Conservation (phyloP, 2,329 filamentous ascomycete species). For the Penicillium glabrum region DNA sequence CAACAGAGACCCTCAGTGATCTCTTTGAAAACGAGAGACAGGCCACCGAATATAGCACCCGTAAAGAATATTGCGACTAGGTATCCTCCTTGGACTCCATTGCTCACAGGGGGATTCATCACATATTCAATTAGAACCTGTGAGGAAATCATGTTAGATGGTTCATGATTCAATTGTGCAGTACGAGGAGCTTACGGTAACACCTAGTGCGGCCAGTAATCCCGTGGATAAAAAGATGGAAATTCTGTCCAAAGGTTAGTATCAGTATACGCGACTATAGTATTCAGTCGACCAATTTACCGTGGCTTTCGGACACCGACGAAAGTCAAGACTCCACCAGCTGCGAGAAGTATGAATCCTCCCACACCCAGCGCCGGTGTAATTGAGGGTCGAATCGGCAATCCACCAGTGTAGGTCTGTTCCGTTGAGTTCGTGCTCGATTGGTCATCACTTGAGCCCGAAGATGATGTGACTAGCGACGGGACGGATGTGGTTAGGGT, state of each 20-base stretch:
- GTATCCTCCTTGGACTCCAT: conserved; percentile 81
- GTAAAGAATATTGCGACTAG: conserved; percentile 75
- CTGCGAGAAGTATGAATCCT: conserved; percentile 71
- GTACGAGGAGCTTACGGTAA: conserved; percentile 53
- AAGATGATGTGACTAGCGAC: conserved; percentile 20
- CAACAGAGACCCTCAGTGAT: conserved; percentile 83
- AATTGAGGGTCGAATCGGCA: conserved; percentile 72
- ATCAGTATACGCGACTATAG: neutral
- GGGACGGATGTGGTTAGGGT: conserved; percentile 24
- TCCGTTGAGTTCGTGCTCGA: conserved; percentile 17
- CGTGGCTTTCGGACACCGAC: conserved; percentile 80
- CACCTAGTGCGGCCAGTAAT: conserved; percentile 69
- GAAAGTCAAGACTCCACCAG: conserved; percentile 69
- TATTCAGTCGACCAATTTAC: conserved; percentile 30
- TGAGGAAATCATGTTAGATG: neutral
- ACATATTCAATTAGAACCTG: conserved; percentile 80
- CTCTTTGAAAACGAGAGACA: conserved; percentile 77
- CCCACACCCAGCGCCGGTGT: conserved; percentile 80
- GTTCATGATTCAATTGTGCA: neutral
- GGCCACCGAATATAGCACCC: conserved; percentile 70
- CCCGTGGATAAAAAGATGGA: conserved; percentile 79
- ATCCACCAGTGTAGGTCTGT: conserved; percentile 30
- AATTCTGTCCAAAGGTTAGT: conserved; percentile 44
- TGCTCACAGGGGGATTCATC: conserved; percentile 73
- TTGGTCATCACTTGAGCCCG: conserved; percentile 1